Percentiles rank a stretch among this genome's conserved stretches.
These are phyloP conservation scores for Chlamydomonas sp. DNA, from an alignment of 139 green algal species.

Conservation along the genomic window DNA sequence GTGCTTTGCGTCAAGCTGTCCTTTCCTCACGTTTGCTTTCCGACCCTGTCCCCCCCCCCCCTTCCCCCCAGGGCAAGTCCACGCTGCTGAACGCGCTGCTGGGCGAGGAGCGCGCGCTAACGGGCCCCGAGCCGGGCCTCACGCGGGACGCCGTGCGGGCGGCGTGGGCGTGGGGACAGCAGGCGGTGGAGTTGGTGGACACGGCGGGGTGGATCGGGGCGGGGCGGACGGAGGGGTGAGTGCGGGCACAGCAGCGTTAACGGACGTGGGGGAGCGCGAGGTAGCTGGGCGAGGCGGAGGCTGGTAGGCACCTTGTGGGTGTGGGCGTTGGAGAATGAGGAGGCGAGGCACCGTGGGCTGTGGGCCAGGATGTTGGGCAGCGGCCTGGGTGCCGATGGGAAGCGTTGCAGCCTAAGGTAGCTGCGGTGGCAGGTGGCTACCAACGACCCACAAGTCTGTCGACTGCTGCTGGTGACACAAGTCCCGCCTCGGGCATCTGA, in stretches of 20 bases:
- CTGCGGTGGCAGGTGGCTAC: too few species aligned
- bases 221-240: background rate
- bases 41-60: background rate
- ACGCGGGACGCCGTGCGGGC: conserved; percentile 85
- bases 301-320: too few species aligned
- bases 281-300: too few species aligned
- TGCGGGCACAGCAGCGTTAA: background rate
- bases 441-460: too few species aligned
- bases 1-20: background rate
- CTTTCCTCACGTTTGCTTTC: background rate
- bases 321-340: too few species aligned
- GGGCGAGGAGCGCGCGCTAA: conserved; percentile 81
- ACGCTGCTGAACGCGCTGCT: conserved; percentile 89
- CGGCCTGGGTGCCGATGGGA: too few species aligned
- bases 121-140: conserved; percentile 92
- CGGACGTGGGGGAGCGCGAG: too few species aligned
- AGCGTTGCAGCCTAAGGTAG: too few species aligned
- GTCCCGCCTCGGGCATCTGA: too few species aligned
- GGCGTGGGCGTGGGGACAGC: conserved; percentile 39
- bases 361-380: too few species aligned
- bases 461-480: too few species aligned
- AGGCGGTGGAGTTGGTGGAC: conserved; percentile 82
- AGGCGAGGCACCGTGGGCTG: too few species aligned
- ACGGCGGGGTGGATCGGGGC: conserved; percentile 91
- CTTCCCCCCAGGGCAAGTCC: conserved; percentile 76